These are phyloP conservation scores for Dioscorea cayenensis DNA, from an alignment of 116 monocot genomes.

Conservation along the genomic window DNA sequence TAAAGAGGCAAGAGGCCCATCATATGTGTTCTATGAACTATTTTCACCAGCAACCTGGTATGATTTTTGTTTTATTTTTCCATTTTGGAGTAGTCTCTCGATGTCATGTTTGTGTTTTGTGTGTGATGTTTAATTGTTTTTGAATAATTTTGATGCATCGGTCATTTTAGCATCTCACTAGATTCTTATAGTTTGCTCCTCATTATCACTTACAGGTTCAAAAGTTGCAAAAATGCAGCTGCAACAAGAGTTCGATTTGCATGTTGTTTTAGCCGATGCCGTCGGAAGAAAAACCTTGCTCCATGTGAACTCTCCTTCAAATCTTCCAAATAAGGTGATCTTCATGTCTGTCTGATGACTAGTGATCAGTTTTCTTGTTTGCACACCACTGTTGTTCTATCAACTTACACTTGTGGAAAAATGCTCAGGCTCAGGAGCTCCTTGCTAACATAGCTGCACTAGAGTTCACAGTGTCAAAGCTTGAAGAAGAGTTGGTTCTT, in stretches of 20 bases:
- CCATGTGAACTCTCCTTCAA: slow-evolving; percentile 26
- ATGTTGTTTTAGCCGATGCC: slow-evolving; percentile 55
- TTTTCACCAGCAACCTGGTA: too few relatives aligned
- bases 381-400: background rate
- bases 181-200: background rate
- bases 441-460: slow-evolving; percentile 48
- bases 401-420: slow-evolving; percentile 5
- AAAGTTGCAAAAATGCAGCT: slow-evolving; percentile 60
- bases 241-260: slow-evolving; percentile 69
- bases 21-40: too few relatives aligned
- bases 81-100: too few relatives aligned
- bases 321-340: slow-evolving; percentile 57
- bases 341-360: background rate
- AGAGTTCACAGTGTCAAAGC: slow-evolving; percentile 52
- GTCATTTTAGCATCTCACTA: too few relatives aligned
- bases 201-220: slow-evolving; percentile 41
- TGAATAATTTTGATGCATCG: too few relatives aligned
- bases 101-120: too few relatives aligned
- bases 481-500: slow-evolving; percentile 57
- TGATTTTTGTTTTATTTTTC: too few relatives aligned
- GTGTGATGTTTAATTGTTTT: too few relatives aligned
- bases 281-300: slow-evolving; percentile 20
- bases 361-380: too few relatives aligned
- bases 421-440: slow-evolving; percentile 58
- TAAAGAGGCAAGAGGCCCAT: too few relatives aligned